Evolutionary conservation across 108 stramenopile species (phyloP).

Genomic region (Chaetoceros muelleri): DNA sequence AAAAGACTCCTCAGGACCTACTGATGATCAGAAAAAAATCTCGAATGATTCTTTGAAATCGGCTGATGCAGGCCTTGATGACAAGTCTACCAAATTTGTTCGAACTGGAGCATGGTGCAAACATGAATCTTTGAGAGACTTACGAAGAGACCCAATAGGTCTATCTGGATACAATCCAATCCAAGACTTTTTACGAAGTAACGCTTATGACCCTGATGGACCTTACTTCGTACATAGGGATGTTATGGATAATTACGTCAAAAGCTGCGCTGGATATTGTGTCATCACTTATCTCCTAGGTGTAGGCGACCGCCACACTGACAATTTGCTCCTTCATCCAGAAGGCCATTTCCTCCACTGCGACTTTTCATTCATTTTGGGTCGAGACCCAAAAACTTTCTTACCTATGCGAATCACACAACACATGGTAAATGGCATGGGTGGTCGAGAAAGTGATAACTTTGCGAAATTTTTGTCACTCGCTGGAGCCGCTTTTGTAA

Average conservation of each 20-base stretch:
- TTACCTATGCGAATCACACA: constrained; percentile 77
- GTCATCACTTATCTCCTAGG: constrained; percentile 95
- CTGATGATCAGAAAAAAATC: constrained; percentile 1
- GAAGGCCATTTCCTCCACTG: constrained; percentile 79
- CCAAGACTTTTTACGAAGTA: constrained; percentile 72
- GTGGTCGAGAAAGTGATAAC: constrained; percentile 74
- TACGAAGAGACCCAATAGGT: neutral
- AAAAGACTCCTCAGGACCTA: neutral
- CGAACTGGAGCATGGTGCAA: constrained; percentile 37
- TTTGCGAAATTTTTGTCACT: constrained; percentile 69
- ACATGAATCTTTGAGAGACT: constrained; percentile 53
- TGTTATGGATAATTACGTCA: constrained; percentile 88
- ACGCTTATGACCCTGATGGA: constrained; percentile 47
- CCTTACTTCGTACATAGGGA: constrained; percentile 60
- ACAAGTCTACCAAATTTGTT: neutral
- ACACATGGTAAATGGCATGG: constrained; percentile 81
- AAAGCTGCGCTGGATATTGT: constrained; percentile 96
- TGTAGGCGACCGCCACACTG: constrained; percentile 82
- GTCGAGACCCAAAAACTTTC: constrained; percentile 83
- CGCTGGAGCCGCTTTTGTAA: constrained; percentile 70
- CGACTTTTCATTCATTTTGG: constrained; percentile 77
- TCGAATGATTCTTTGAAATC: neutral
- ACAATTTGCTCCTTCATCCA: constrained; percentile 76
- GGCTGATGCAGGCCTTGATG: neutral
- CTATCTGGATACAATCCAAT: constrained; percentile 35